Base-by-base conservation (phyloP, 2,329 filamentous ascomycete species). In the Didymella glomerata region DNA sequence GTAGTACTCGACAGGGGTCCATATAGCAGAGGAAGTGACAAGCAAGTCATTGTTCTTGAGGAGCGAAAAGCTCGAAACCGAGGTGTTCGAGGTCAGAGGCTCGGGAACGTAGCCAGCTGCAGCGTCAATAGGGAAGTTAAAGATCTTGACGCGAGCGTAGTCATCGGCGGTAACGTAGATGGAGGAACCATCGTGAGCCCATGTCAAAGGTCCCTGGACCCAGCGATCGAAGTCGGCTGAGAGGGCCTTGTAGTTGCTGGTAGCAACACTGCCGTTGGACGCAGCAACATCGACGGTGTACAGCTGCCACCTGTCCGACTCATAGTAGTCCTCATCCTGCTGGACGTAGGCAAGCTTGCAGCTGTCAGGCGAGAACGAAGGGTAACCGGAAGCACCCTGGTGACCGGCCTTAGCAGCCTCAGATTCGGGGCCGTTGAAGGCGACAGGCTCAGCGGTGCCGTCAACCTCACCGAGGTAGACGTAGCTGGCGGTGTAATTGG, bases 401-500 rank as follows among this genome's bases (percentile, higher is more conserved):
- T 88, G 52, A 74, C 58, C 24, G 82, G 79, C 62, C 44, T 70
- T 49, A 38, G 42, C 46, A 32, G 68, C 64, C 55, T 68, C 63
- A 11, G 66, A 70, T 24, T 64, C 69, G 11, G 73, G 74, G 22
- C 75, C 75, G 58, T 75, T 75, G 59, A 76, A 65, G 40, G 74
- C 71, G 13, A 66, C 54, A n/a, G 74, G 63, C 2, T 59, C 59
- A 18, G 65, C 61, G 65, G 89, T 92, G 13, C 84, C 85, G 53
- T 83, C 81, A 47, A 95, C 81, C 1, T 88, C 85, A 4, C 90
- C 84, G 44, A 89, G 86, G 77, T 95, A 96, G 40, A 95, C 83
- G 71, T 95, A 91, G 9, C 89, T 89, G 65, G 93, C 93, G 11
- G 92, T 96, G 77, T 89, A 87, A 62, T 90, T 85, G 1, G 91